Base-by-base conservation (phyloP, 2,329 filamentous ascomycete genomes). In the Ascochyta viciae-villosae region DNA sequence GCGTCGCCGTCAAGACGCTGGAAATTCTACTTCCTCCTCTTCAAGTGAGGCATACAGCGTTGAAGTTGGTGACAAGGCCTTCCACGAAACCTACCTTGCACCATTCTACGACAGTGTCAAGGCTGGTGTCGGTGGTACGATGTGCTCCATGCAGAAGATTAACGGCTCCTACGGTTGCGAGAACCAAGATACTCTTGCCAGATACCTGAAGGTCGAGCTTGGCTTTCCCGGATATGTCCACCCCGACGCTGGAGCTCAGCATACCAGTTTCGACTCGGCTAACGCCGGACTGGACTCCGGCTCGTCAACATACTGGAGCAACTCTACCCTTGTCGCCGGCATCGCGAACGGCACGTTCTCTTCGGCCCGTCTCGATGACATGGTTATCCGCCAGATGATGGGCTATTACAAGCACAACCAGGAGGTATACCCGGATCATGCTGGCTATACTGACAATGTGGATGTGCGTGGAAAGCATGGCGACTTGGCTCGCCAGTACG, bases 31-130 rank as follows among this genome's bases (percentile, higher is more conserved):
- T 51, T 65, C 70, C 39, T 57, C 40, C 2, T 22, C 55, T 29
- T 23, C 73, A 51, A 72, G 79, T 84, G 34, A 40, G 15, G 47
- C 53, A 15, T 56, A 56, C 42, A 50, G 43, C 34, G 45, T 41
- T 35, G 87, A 87, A 60, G 76, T 87, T 3, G 86, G 88, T 54
- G 87, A 89, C 67, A 82, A 82, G 58, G 85, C 85, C 0, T 76
- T 88, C 31, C 85, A 88, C 59, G 86, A 89, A 68, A 77, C 83
- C 15, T 89, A 89, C 48, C 77, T 85, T 1, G 88, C 84, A 79
- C 86, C 86, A 0, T 89, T 88, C 54, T 80, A 85, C 62, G 83
- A 88, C 53, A 80, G 82, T 0, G 72, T 88, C 4, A 78, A 73
- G 24, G 83, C 84, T 4, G 85, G 85, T 1, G 81, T 80, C 0